Conservation (phyloP, 768 basidiomycete species). For the Brasilioporus rufonigricans region DNA sequence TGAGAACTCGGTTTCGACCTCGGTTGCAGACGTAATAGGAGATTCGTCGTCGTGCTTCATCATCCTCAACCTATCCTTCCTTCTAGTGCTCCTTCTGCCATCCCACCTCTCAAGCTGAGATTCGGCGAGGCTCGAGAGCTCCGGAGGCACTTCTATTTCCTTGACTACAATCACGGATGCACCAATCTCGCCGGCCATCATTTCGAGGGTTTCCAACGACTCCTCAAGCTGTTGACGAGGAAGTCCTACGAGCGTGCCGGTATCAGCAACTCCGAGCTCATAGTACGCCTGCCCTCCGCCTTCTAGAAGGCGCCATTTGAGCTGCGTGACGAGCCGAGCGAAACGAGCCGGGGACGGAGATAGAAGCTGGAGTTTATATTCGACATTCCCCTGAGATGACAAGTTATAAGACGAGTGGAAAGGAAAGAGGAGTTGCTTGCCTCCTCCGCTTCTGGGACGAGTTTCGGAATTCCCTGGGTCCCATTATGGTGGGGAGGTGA, state of each 20-base stretch:
- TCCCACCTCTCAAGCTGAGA: conserved; percentile 34
- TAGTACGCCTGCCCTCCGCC: conserved; percentile 84
- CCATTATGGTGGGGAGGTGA: conserved; percentile 30
- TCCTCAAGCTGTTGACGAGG: conserved; percentile 68
- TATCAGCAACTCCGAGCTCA: conserved; percentile 82
- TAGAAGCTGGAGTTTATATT: conserved; percentile 91
- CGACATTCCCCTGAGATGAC: conserved; percentile 69
- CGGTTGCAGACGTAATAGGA: conserved; percentile 36
- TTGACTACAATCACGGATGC: conserved; percentile 90
- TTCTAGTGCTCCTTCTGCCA: conserved; percentile 36
- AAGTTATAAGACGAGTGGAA: not conserved
- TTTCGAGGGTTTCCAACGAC: conserved; percentile 82
- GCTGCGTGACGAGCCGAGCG: conserved; percentile 84
- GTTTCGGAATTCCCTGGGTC: conserved; percentile 56
- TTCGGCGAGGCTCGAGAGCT: conserved; percentile 38
- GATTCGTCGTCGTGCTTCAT: conserved; percentile 30
- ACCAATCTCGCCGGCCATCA: conserved; percentile 93
- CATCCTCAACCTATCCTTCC: conserved; percentile 30
- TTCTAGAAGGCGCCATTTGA: conserved; percentile 91
- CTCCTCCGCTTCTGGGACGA: conserved; percentile 75
- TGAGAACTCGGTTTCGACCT: conserved; percentile 39
- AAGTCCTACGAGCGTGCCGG: conserved; percentile 83
- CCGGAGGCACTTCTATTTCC: conserved; percentile 75
- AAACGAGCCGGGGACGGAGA: conserved; percentile 75
- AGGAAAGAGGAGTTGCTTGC: conserved; percentile 24